A percentile compares a stretch with the other conserved stretches of the same genome.
Conservation (phyloP, 106 monocot genomes). For the Dactylorhiza incarnata region DNA sequence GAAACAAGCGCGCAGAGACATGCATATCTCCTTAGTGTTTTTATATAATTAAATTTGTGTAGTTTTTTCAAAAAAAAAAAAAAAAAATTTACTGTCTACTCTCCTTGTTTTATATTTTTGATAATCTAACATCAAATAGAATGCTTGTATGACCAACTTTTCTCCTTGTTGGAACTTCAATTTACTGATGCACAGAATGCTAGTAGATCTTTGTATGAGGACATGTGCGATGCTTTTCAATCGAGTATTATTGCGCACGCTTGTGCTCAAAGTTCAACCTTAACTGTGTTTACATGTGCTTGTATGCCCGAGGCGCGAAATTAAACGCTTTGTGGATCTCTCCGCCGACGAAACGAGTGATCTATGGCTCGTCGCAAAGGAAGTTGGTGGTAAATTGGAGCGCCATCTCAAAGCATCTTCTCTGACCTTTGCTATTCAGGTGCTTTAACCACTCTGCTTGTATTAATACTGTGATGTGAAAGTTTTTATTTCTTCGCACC, state of each 20-base stretch:
- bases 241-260: background rate
- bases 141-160: background rate
- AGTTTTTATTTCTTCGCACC: background rate
- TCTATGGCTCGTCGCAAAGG: constrained; percentile 78
- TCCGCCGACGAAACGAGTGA: constrained; percentile 68
- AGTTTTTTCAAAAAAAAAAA: background rate
- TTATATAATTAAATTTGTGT: background rate
- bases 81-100: background rate
- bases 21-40: background rate
- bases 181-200: background rate
- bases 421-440: constrained; percentile 80
- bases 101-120: background rate
- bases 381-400: constrained; percentile 72
- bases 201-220: background rate
- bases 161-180: background rate
- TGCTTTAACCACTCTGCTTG: constrained; percentile 13
- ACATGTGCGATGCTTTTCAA: background rate
- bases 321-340: constrained; percentile 83
- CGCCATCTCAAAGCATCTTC: constrained; percentile 74
- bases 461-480: background rate
- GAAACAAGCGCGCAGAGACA: background rate
- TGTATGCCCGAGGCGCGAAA: constrained; percentile 86
- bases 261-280: constrained; percentile 23
- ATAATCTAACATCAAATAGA: background rate
- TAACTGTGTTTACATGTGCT: constrained; percentile 83